Percentiles rank a stretch among this genome's conserved stretches.
phyloP scores from a whole-genome alignment of 1,139 yeast species.

The Nadsonia starkeyi-henricii region DNA sequence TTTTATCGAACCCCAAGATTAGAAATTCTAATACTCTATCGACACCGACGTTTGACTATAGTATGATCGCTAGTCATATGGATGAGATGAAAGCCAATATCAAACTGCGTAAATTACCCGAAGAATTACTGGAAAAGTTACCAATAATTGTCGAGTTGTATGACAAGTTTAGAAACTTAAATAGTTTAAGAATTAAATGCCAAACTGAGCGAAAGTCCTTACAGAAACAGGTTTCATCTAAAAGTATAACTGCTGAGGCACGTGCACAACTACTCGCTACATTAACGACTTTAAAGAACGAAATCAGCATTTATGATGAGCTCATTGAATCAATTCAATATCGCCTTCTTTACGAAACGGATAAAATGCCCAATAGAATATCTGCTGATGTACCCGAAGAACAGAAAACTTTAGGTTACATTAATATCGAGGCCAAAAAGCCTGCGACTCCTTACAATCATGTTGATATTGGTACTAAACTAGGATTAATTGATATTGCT shows the following conservation, averaged over 20 bases:
- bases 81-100: background rate
- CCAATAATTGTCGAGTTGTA: background rate
- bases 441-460: slow-evolving; percentile 35
- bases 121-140: background rate
- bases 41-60: background rate
- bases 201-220: background rate
- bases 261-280: background rate
- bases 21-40: background rate
- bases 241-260: background rate
- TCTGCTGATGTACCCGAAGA: slow-evolving; percentile 35
- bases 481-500: slow-evolving; percentile 54
- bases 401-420: slow-evolving; percentile 19
- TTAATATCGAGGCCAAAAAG: slow-evolving; percentile 13
- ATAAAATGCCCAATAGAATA: background rate
- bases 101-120: background rate
- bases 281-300: background rate
- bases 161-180: background rate
- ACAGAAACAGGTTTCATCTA: background rate
- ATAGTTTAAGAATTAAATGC: background rate
- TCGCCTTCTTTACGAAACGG: background rate
- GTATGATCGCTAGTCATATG: background rate
- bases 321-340: background rate
- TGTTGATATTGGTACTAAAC: slow-evolving; percentile 43
- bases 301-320: background rate
- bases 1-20: background rate